Evolutionary conservation across 2,329 filamentous ascomycete species (phyloP).

Genomic region (Aspergillus luchuensis): DNA sequence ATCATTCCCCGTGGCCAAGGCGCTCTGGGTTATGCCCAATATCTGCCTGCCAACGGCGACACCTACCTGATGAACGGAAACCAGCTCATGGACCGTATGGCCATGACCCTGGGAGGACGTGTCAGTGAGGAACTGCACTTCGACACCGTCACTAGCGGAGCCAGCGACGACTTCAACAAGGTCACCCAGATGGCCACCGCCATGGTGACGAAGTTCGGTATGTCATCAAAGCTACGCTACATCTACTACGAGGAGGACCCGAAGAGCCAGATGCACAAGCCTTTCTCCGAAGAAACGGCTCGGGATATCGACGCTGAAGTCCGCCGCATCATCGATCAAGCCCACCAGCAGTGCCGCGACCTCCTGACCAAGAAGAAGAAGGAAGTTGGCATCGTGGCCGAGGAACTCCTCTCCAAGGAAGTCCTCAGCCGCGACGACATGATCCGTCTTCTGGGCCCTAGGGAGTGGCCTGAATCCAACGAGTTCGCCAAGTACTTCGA

Average conservation of each 20-base stretch:
- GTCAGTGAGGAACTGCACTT: conserved; percentile 97
- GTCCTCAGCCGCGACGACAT: conserved; percentile 89
- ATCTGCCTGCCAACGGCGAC: conserved; percentile 80
- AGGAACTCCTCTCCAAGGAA: conserved; percentile 91
- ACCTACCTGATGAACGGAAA: conserved; percentile 94
- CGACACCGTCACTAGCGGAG: conserved; percentile 91
- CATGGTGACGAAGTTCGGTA: conserved; percentile 99
- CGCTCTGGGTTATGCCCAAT: conserved; percentile 93
- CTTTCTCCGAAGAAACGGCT: conserved; percentile 92
- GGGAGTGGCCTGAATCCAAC: conserved; percentile 80
- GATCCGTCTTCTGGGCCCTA: conserved; percentile 79
- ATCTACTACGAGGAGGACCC: conserved; percentile 81
- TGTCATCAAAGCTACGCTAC: conserved; percentile 92
- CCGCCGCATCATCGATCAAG: conserved; percentile 84
- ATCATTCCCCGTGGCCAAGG: conserved; percentile 97
- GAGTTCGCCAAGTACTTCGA: conserved; percentile 96
- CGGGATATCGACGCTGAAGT: conserved; percentile 91
- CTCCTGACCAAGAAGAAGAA: conserved; percentile 82
- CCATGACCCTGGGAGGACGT: conserved; percentile 95
- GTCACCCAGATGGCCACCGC: conserved; percentile 92
- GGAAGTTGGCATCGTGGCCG: conserved; percentile 85
- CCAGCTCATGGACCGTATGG: conserved; percentile 99
- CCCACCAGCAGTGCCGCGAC: conserved; percentile 85
- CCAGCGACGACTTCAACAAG: conserved; percentile 97
- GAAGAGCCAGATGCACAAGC: conserved; percentile 82